A percentile compares a stretch with the other conserved stretches of the same genome.
Conservation (phyloP, 139 green algal genomes). For the Trebouxia sp. region DNA sequence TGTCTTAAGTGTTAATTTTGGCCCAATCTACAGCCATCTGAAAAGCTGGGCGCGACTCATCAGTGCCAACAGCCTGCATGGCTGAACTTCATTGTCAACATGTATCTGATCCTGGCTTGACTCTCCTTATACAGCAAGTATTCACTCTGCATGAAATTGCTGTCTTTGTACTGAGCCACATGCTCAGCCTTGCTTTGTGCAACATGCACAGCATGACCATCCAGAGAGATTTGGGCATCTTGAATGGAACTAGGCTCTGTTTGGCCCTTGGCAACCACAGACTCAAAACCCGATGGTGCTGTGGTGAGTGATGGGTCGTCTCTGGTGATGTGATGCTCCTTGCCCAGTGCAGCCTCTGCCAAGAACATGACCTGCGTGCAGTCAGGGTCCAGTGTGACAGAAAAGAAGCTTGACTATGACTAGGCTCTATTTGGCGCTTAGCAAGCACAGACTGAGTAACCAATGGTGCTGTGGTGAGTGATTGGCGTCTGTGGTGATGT, state of each 20-base stretch:
- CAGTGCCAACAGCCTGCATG: slow-evolving; percentile 20
- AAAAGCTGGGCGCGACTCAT: too few species aligned
- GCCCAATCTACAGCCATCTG: too few species aligned
- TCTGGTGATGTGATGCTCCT: slow-evolving; percentile 25
- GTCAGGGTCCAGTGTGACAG: too few species aligned
- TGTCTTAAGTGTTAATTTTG: slow-evolving; percentile 27
- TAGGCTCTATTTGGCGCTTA: slow-evolving; percentile 26
- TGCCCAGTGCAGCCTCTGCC: slow-evolving; percentile 40
- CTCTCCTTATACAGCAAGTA: slow-evolving; percentile 45
- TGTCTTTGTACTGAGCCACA: not conserved
- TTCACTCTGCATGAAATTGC: slow-evolving; percentile 36
- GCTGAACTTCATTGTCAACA: slow-evolving; percentile 40
- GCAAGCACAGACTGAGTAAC: slow-evolving; percentile 37
- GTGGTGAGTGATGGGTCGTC: slow-evolving; percentile 33
- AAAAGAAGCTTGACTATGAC: slow-evolving; percentile 21
- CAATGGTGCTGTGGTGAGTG: slow-evolving; percentile 22
- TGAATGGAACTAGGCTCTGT: slow-evolving; percentile 32
- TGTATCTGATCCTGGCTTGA: slow-evolving; percentile 40
- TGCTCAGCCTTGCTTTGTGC: slow-evolving; percentile 11
- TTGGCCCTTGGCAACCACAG: slow-evolving; percentile 38
- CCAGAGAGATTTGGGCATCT: slow-evolving; percentile 29
- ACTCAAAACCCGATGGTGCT: slow-evolving; percentile 33
- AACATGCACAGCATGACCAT: slow-evolving; percentile 14
- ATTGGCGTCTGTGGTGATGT: slow-evolving; percentile 18
- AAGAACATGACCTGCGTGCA: slow-evolving; percentile 51